A percentile compares a stretch with the other conserved stretches of the same genome.
These are phyloP conservation scores for Botrytis byssoidea DNA, from an alignment of 2,329 filamentous ascomycete genomes.

Conservation along the genomic window DNA sequence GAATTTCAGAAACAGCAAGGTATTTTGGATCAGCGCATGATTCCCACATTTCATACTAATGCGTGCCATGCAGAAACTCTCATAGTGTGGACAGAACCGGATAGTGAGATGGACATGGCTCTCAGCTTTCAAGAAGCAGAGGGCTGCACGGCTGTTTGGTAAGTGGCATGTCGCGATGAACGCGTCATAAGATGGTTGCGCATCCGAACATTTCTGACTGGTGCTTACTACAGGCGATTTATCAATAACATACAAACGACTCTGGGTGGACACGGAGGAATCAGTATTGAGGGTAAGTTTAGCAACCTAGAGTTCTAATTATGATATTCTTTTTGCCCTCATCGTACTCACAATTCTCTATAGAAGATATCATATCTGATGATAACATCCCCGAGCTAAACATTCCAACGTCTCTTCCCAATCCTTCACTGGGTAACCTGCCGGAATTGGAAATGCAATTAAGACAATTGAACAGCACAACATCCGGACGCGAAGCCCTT, in stretches of 20 bases:
- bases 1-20: slow-evolving; percentile 98
- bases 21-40: slow-evolving; percentile 44
- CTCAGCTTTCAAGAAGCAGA: slow-evolving; percentile 97
- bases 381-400: slow-evolving; percentile 74
- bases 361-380: slow-evolving; percentile 85
- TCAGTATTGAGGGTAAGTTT: slow-evolving; percentile 27
- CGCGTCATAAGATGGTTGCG: not conserved
- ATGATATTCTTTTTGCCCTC: not conserved
- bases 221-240: slow-evolving; percentile 67
- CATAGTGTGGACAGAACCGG: slow-evolving; percentile 93
- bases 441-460: slow-evolving; percentile 82
- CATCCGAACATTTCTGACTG: slow-evolving; percentile 17
- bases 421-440: slow-evolving; percentile 78
- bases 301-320: not conserved
- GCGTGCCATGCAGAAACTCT: slow-evolving; percentile 71
- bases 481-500: slow-evolving; percentile 77
- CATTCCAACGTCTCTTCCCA: slow-evolving; percentile 70
- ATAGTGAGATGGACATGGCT: slow-evolving; percentile 89
- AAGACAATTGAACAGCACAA: slow-evolving; percentile 71
- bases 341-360: not conserved
- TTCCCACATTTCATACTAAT: slow-evolving; percentile 33
- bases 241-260: slow-evolving; percentile 79
- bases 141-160: slow-evolving; percentile 92
- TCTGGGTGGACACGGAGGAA: slow-evolving; percentile 67
- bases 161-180: slow-evolving; percentile 35